These are phyloP conservation scores for Russula foetens DNA, from an alignment of 768 basidiomycete genomes.

Conservation along the genomic window DNA sequence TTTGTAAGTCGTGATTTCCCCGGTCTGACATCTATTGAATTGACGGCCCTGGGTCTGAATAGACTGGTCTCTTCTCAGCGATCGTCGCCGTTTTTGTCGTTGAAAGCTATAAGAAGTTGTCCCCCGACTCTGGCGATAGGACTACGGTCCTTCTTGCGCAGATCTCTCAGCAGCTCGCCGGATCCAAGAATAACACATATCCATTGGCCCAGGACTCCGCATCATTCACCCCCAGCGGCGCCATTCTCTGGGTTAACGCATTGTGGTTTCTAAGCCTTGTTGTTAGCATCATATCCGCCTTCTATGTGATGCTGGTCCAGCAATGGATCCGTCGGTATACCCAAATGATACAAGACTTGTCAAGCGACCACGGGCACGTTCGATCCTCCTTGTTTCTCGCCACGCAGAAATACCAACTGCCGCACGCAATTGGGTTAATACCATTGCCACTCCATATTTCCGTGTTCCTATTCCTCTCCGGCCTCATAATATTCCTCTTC, in stretches of 20 bases:
- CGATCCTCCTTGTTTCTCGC: constrained; percentile 10
- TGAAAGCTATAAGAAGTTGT: constrained; percentile 17
- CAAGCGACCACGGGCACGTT: background rate
- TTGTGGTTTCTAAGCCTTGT: constrained; percentile 14
- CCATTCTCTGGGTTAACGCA: constrained; percentile 6
- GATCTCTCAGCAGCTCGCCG: constrained; percentile 11
- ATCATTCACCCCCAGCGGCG: background rate
- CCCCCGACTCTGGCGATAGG: constrained; percentile 2
- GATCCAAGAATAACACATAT: background rate
- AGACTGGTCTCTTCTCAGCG: constrained; percentile 24
- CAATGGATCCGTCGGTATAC: constrained; percentile 11
- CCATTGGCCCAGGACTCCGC: background rate
- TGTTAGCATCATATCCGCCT: constrained; percentile 5
- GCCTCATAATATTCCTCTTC: constrained; percentile 10
- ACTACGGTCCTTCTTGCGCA: background rate
- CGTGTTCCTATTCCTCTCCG: constrained; percentile 15
- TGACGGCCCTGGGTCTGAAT: background rate
- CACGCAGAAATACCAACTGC: background rate
- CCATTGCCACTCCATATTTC: constrained; percentile 14
- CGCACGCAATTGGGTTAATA: constrained; percentile 25
- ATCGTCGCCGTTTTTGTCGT: constrained; percentile 19
- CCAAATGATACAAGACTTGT: background rate
- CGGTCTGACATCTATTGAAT: too few species aligned
- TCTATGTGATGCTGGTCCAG: constrained; percentile 12
- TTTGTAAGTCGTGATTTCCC: constrained; percentile 6